Evolutionary conservation across 176 grass and related monocot species (phyloP).

Genomic region (Ensete glaucum): DNA sequence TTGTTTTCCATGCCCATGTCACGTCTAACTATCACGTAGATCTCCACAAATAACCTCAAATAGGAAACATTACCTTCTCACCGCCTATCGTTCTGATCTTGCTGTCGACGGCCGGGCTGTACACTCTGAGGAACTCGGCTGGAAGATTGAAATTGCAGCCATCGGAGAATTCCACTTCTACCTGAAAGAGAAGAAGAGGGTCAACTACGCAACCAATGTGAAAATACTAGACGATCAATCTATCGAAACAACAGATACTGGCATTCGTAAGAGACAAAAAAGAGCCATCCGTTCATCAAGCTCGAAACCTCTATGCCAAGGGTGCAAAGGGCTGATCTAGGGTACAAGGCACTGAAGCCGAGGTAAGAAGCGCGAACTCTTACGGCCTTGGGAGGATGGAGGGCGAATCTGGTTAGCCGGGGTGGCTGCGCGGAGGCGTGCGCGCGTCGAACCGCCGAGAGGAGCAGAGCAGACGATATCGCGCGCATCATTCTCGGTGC

Average conservation of each 20-base stretch:
- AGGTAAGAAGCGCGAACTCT: neutral
- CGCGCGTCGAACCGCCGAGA: conserved; percentile 33
- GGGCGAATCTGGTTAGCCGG: conserved; percentile 51
- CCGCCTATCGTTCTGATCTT: conserved; percentile 83
- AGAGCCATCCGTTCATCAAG: neutral
- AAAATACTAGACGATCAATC: neutral
- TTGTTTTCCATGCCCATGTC: neutral
- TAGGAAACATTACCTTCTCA: conserved; percentile 55
- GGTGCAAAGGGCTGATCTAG: neutral
- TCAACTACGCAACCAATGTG: neutral
- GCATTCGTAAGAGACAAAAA: neutral
- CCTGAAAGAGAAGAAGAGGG: conserved; percentile 26
- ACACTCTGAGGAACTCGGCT: conserved; percentile 87
- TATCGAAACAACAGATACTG: neutral
- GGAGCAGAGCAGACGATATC: conserved; percentile 13
- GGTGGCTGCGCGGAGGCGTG: conserved; percentile 30
- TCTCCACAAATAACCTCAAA: neutral
- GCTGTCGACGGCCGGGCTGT: conserved; percentile 76
- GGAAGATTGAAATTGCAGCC: conserved; percentile 61
- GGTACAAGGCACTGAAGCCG: neutral
- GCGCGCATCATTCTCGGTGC: neutral
- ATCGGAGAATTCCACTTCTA: conserved; percentile 71
- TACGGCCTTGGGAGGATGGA: conserved; percentile 57
- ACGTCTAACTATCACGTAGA: neutral
- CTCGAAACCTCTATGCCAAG: neutral